These are phyloP conservation scores for Mycena maculata DNA, from an alignment of 768 basidiomycete genomes.

Conservation along the genomic window DNA sequence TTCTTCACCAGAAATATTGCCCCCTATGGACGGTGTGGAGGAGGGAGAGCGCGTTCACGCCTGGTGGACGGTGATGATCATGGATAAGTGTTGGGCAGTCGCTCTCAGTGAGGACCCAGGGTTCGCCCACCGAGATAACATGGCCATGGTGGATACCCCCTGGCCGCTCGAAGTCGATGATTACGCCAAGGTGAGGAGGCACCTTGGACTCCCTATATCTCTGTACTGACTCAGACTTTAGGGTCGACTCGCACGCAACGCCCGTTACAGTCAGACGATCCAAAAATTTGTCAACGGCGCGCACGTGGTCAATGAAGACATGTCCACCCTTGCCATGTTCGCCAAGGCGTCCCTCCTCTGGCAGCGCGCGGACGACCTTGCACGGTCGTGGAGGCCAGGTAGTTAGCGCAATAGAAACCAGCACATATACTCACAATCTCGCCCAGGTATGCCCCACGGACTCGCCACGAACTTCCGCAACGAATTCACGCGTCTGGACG, in stretches of 20 bases:
- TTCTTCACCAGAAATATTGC: slow-evolving; percentile 46
- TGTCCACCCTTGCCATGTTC: slow-evolving; percentile 23
- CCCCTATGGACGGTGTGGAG: slow-evolving; percentile 44
- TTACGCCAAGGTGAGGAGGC: slow-evolving; percentile 49
- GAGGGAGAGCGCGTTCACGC: slow-evolving; percentile 53
- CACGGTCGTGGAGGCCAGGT: slow-evolving; percentile 15
- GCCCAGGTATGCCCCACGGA: slow-evolving; percentile 16
- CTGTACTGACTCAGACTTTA: slow-evolving; percentile 29
- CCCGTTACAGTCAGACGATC: slow-evolving; percentile 38
- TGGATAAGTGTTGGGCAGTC: slow-evolving; percentile 57
- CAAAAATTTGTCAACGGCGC: slow-evolving; percentile 8
- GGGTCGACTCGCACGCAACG: slow-evolving; percentile 39
- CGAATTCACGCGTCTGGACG: slow-evolving; percentile 38
- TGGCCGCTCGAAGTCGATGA: slow-evolving; percentile 53
- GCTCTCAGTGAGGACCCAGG: slow-evolving; percentile 46
- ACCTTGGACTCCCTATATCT: slow-evolving; percentile 11
- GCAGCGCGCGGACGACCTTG: slow-evolving; percentile 20
- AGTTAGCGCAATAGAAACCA: not conserved
- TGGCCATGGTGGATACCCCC: slow-evolving; percentile 46
- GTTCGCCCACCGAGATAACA: slow-evolving; percentile 39
- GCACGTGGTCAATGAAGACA: not conserved
- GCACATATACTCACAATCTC: not conserved
- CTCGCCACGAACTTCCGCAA: not conserved
- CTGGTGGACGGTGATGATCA: slow-evolving; percentile 49
- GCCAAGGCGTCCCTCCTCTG: slow-evolving; percentile 24